A percentile compares a stretch with the other conserved stretches of the same genome.
These are phyloP conservation scores for Acanthamoeba triangularis DNA, from an alignment of 208 protist genomes.

Conservation along the genomic window DNA sequence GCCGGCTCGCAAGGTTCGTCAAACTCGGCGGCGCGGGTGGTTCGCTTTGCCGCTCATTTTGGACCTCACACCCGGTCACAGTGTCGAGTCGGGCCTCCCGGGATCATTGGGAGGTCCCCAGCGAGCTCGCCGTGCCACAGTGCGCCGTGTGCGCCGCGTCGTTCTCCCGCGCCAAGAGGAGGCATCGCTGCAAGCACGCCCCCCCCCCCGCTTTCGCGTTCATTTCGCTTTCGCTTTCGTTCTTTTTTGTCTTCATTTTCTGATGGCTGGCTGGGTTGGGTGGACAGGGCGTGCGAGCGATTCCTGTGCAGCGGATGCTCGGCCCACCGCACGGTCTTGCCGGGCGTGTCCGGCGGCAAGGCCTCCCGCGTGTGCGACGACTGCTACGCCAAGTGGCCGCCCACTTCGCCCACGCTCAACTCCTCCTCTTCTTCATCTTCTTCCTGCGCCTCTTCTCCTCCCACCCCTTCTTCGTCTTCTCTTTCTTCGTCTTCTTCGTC, in stretches of 20 bases:
- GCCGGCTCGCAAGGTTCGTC: neutral
- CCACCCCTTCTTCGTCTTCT: too few relatives aligned
- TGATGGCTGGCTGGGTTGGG: neutral
- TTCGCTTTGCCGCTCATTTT: neutral
- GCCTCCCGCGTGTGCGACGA: slow-evolving; percentile 44
- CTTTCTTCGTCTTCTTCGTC: too few relatives aligned
- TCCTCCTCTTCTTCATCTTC: neutral
- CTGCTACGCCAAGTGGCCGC: neutral
- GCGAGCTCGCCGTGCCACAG: neutral
- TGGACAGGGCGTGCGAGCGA: neutral
- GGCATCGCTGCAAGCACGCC: slow-evolving; percentile 12
- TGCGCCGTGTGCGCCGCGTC: neutral
- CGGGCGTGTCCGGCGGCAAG: neutral
- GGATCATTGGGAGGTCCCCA: neutral
- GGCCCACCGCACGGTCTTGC: neutral
- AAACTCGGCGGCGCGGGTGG: neutral
- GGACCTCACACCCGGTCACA: too few relatives aligned
- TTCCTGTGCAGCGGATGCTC: slow-evolving; percentile 27
- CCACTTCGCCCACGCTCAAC: neutral
- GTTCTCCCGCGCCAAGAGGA: slow-evolving; percentile 8
- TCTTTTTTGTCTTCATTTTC: neutral
- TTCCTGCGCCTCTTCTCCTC: neutral
- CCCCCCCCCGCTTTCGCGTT: neutral
- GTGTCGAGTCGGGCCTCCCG: neutral
- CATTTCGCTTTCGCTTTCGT: neutral